These are phyloP conservation scores for Chaetomium strumarium DNA, from an alignment of 2,329 filamentous ascomycete genomes.

Conservation along the genomic window DNA sequence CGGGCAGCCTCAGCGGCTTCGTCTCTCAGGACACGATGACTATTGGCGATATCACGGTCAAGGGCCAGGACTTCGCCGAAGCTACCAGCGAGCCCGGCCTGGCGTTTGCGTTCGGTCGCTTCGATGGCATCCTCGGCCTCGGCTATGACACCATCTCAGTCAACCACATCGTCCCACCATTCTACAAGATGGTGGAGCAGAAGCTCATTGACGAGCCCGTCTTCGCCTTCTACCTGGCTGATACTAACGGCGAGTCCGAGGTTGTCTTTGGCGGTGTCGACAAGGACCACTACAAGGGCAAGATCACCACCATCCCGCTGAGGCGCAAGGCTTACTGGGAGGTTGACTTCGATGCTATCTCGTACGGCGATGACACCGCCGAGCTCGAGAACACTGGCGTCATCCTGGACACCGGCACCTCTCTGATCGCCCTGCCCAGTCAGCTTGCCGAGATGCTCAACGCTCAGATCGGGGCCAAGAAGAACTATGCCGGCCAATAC, in stretches of 20 bases:
- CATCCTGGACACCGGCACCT: slow-evolving; percentile 97
- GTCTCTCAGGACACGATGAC: slow-evolving; percentile 81
- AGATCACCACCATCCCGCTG: slow-evolving; percentile 88
- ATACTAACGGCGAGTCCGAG: slow-evolving; percentile 69
- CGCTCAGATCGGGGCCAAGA: slow-evolving; percentile 96
- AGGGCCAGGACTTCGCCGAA: slow-evolving; percentile 92
- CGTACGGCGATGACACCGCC: slow-evolving; percentile 77
- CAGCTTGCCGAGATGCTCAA: slow-evolving; percentile 94
- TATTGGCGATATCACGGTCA: slow-evolving; percentile 84
- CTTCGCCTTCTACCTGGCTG: slow-evolving; percentile 93
- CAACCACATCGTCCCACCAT: slow-evolving; percentile 88
- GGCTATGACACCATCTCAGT: slow-evolving; percentile 97
- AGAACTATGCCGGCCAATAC: slow-evolving; percentile 96
- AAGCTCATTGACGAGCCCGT: slow-evolving; percentile 83
- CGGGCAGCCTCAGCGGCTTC: slow-evolving; percentile 87
- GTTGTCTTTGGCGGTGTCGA: slow-evolving; percentile 58
- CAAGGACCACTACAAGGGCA: slow-evolving; percentile 56
- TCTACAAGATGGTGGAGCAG: slow-evolving; percentile 94
- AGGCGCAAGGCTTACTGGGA: slow-evolving; percentile 99
- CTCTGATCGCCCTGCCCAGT: slow-evolving; percentile 88
- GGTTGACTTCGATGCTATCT: slow-evolving; percentile 89
- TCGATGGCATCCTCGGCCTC: slow-evolving; percentile 93
- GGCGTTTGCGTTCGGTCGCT: slow-evolving; percentile 94
- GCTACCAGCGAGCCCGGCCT: slow-evolving; percentile 92
- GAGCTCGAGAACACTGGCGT: slow-evolving; percentile 92